Evolutionary conservation across 2,329 filamentous ascomycete genomes (phyloP), one percentile per base, ranked within the genome.

Genomic region (Helicocarpus griseus): DNA sequence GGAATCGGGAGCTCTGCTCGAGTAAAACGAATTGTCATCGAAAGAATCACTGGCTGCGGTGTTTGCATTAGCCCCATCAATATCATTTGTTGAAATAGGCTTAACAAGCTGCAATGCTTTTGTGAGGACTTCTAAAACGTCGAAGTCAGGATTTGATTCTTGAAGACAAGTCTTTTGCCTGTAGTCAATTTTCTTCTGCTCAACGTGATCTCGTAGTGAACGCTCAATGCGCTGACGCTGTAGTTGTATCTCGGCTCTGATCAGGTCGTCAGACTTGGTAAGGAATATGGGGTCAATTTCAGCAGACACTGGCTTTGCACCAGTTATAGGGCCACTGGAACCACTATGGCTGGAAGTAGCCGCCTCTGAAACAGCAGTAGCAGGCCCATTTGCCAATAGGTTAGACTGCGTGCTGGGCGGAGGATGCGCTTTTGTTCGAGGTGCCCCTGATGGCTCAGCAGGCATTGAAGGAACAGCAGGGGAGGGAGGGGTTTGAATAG

Each of bases 11-110:
- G 79, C 80, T 73, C 86, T 87, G 71, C 90, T 96, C 59, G 91
- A 96, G 75, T 97, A 96, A 70, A 95, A 95, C 38, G 89, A 93
- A 65, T 94, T 89, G 67, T 94, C 86, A 71, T 96, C 89, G 72
- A 89, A 87, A 33, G 88, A 93, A 68, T 91, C 87, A 77, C 78
- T 86, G 64, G 79, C 77, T 67, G 82, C 81, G 63, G 75, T 76
- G 69, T 83, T 76, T 60, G 75, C 75, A 72, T 80, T 79, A 75
- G 75, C 74, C 53, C 69, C 70, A 65, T 76, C 69, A 61, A 79
- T 70, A 57, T 77, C 73, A 63, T 14, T 49, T 31, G 80, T 77
- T 62, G 85, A 79, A 59, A 83, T 76, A 51, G 82, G 82, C 67
- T 84, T 82, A 64, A 89, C 87, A 60, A 88, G 74, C 57, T 82